Evolutionary conservation across 148 eudicot genomes (phyloP).

Genomic region (Spergularia marina): DNA sequence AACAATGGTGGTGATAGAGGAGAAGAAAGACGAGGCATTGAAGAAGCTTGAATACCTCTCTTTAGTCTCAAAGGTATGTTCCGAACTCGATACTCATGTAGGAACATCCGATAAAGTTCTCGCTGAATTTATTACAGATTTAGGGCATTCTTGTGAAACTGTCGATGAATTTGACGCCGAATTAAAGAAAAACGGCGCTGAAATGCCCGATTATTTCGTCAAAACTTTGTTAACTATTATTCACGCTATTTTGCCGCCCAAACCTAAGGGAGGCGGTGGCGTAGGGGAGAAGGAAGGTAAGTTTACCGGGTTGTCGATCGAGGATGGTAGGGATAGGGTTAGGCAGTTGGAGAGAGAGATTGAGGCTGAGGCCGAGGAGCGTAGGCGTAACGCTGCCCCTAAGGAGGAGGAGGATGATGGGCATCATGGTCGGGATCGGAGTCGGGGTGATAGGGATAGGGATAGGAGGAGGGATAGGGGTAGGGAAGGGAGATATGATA

Average conservation of each 20-base stretch:
- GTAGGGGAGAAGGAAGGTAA: slow-evolving; percentile 22
- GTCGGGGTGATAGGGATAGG: slow-evolving; percentile 16
- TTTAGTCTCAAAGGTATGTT: slow-evolving; percentile 71
- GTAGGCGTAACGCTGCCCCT: slow-evolving; percentile 14
- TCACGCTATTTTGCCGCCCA: slow-evolving; percentile 85
- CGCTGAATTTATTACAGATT: slow-evolving; percentile 69
- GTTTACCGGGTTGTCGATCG: slow-evolving; percentile 48
- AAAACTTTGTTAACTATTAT: slow-evolving; percentile 66
- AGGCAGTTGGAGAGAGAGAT: slow-evolving; percentile 33
- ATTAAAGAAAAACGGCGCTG: slow-evolving; percentile 67
- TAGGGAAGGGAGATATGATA: slow-evolving; percentile 25
- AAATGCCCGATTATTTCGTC: slow-evolving; percentile 81
- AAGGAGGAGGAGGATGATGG: slow-evolving; percentile 12
- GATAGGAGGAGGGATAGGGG: slow-evolving; percentile 31
- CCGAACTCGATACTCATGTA: slow-evolving; percentile 70
- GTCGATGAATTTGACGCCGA: slow-evolving; percentile 69
- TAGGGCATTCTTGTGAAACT: slow-evolving; percentile 50
- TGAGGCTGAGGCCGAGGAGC: slow-evolving; percentile 32
- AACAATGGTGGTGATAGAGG: slow-evolving; percentile 4
- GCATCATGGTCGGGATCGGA: slow-evolving; percentile 13
- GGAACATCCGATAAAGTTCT: slow-evolving; percentile 65
- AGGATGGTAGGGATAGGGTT: slow-evolving; percentile 46
- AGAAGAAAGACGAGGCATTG: slow-evolving; percentile 33
- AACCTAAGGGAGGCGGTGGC: slow-evolving; percentile 28
- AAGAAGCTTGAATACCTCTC: slow-evolving; percentile 71